Percentiles rank a stretch among this genome's conserved stretches.
These are phyloP conservation scores for Mycena citricolor DNA, from an alignment of 1,284 basidiomycete species.

Conservation along the genomic window DNA sequence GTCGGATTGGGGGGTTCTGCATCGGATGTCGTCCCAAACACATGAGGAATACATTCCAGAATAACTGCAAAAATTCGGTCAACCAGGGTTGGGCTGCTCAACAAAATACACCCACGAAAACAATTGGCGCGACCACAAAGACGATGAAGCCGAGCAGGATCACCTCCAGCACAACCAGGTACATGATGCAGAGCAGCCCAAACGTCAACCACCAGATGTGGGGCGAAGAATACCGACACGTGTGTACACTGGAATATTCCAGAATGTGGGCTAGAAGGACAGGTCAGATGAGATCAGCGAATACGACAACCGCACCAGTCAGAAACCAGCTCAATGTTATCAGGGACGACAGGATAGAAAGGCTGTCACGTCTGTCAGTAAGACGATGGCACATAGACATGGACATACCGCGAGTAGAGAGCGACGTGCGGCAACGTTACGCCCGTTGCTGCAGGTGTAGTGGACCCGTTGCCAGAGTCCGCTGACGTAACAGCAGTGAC, in stretches of 20 bases:
- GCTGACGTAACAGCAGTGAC: neutral
- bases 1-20: slow-evolving; percentile 52
- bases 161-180: slow-evolving; percentile 65
- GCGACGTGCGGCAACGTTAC: slow-evolving; percentile 12
- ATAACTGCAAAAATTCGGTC: slow-evolving; percentile 45
- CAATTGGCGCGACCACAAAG: slow-evolving; percentile 72
- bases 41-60: slow-evolving; percentile 74
- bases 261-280: slow-evolving; percentile 58
- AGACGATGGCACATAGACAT: neutral
- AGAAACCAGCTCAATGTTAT: slow-evolving; percentile 78
- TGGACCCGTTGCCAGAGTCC: neutral
- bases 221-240: slow-evolving; percentile 68
- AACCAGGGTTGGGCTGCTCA: slow-evolving; percentile 12
- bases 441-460: neutral
- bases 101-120: slow-evolving; percentile 57
- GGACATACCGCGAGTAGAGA: slow-evolving; percentile 19
- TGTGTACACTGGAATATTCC: slow-evolving; percentile 68
- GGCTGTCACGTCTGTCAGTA: slow-evolving; percentile 34
- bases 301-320: slow-evolving; percentile 30
- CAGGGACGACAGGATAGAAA: slow-evolving; percentile 64
- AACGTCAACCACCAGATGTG: slow-evolving; percentile 84
- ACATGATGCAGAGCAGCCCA: slow-evolving; percentile 75
- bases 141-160: slow-evolving; percentile 69
- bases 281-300: neutral
- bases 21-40: slow-evolving; percentile 75